Evolutionary conservation across 495 filamentous ascomycete genomes (phyloP).

Genomic region (Neohortaea acidophila): DNA sequence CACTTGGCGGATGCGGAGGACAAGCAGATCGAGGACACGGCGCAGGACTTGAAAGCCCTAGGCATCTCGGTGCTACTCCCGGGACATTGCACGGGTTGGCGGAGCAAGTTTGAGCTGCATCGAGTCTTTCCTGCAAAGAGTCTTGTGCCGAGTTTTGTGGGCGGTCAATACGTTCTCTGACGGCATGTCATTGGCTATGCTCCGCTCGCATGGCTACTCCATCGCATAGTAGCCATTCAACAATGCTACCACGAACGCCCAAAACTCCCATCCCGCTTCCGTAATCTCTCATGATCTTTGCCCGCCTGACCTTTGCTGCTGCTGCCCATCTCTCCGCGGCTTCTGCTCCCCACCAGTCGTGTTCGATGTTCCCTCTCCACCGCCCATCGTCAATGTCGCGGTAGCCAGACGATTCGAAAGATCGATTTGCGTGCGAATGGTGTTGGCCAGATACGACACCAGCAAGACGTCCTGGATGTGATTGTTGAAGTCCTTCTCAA

Average conservation of each 20-base stretch:
- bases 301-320: slow-evolving; percentile 11
- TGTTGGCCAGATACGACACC: slow-evolving; percentile 93
- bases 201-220: too few relatives aligned
- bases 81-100: slow-evolving; percentile 48
- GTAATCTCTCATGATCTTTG: too few relatives aligned
- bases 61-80: slow-evolving; percentile 41
- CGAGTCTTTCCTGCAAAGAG: slow-evolving; percentile 36
- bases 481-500: slow-evolving; percentile 97
- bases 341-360: slow-evolving; percentile 2
- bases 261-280: too few relatives aligned
- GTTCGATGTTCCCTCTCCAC: slow-evolving; percentile 8
- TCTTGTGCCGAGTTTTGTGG: slow-evolving; percentile 43
- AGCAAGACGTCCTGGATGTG: slow-evolving; percentile 97
- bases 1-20: slow-evolving; percentile 39
- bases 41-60: slow-evolving; percentile 37
- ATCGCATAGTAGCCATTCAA: too few relatives aligned
- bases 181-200: too few relatives aligned
- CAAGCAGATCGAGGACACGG: slow-evolving; percentile 32
- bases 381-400: slow-evolving; percentile 48
- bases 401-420: slow-evolving; percentile 86
- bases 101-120: slow-evolving; percentile 46
- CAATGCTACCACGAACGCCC: too few relatives aligned
- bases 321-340: slow-evolving; percentile 15
- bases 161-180: slow-evolving; percentile 31
- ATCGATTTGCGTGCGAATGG: slow-evolving; percentile 97